Evolutionary conservation across 148 eudicot species (phyloP), one percentile per base, ranked within the genome.

Genomic region (Chenopodium suecicum): DNA sequence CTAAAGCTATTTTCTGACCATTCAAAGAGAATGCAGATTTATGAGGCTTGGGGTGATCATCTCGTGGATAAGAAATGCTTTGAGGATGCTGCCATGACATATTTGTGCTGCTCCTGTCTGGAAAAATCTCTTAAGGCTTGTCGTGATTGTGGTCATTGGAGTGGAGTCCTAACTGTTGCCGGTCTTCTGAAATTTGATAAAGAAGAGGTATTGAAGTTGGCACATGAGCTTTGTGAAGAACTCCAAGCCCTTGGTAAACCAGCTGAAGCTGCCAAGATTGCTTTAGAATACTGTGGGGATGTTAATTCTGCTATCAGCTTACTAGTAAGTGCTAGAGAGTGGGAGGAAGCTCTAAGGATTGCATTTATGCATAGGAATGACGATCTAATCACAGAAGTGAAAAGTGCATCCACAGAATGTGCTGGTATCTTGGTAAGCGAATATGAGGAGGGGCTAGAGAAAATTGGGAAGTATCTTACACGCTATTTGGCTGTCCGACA

Each of bases 11-110:
- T 91, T 48, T 73, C 78, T 77, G 97, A 92, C 83, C 82, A 88
- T 69, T 54, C 81, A 44, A 92, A 89, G 88, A 90, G 90, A 85
- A 84, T 25, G 56, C 85, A 89, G 83, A 87, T 96, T 82, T 90
- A 89, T 83, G 99, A 96, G 89, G 94, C 93, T 34, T 92, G 95
- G 99, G 99, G 98, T 50, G 99, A 96, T 90, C 89, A 94, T 87
- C 91, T 96, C 54, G 78, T 81, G 81, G 84, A 85, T 70, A 85
- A 86, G 78, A 96, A 94, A 91, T 83, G 89, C 87, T 94, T 89
- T 78, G 98, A 94, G 83, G 98, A 96, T 83, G 95, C 99, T 87
- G 99, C 97, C n/a, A 82, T 89, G 14, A 85, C 99, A 80, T 96
- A 88, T 87, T 86, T 94, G 80, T 86, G 94, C 79, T 94, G 99